Conservation (phyloP, 139 green algal genomes). For the Ettlia oleoabundans region DNA sequence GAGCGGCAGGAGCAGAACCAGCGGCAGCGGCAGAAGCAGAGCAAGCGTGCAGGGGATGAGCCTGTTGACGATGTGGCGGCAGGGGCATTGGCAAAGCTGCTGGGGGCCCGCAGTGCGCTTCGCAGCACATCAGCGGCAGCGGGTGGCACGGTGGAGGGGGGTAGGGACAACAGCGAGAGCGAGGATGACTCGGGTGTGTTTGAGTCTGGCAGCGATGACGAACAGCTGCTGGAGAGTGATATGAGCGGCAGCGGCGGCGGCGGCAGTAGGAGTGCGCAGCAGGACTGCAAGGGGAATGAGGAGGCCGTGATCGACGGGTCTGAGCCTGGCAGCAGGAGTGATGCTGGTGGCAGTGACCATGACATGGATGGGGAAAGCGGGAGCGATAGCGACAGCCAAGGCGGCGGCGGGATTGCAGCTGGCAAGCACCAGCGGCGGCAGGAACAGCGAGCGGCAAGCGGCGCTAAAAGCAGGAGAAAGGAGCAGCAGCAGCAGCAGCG, state of each 20-base stretch:
- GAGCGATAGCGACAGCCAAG: neutral
- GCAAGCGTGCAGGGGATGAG: neutral
- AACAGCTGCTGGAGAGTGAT: slow-evolving; percentile 12
- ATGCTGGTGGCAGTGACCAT: neutral
- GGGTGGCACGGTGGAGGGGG: neutral
- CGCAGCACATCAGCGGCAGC: neutral
- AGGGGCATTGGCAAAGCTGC: slow-evolving; percentile 18
- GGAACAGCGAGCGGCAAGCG: neutral
- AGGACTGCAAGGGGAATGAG: neutral
- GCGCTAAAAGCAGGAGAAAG: neutral
- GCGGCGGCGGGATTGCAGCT: too few species aligned
- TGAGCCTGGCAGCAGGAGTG: neutral
- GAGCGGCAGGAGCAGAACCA: neutral
- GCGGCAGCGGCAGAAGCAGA: neutral
- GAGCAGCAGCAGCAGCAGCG: slow-evolving; percentile 1
- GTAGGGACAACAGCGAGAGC: neutral
- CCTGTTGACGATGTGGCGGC: neutral
- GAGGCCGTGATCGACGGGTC: neutral
- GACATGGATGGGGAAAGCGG: neutral
- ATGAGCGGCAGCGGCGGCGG: too few species aligned
- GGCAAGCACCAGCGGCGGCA: neutral
- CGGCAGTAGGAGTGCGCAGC: neutral
- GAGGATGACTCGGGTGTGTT: slow-evolving; percentile 24
- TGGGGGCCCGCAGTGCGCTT: neutral
- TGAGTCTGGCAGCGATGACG: slow-evolving; percentile 7